Percentiles rank a stretch among this genome's conserved stretches.
Evolutionary conservation across 352 stramenopile genomes (phyloP).

Genomic region (Pythium apleroticum): DNA sequence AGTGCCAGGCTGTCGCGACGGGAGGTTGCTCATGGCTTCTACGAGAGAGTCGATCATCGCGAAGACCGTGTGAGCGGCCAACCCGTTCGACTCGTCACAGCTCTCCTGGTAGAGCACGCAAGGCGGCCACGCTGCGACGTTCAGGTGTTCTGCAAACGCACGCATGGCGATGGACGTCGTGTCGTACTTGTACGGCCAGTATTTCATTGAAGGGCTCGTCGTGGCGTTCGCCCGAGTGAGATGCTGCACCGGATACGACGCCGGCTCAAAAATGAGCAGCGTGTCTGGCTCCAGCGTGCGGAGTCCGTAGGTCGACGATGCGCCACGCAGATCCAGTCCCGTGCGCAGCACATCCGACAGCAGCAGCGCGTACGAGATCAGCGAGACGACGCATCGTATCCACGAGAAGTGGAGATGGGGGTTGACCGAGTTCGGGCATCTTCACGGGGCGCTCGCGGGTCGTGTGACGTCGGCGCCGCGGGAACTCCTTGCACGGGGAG

Average conservation of each 20-base stretch:
- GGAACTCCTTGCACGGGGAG: too few relatives aligned
- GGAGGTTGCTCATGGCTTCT: conserved; percentile 11
- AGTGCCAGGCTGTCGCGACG: neutral
- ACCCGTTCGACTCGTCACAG: conserved; percentile 5
- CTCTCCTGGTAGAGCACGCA: conserved; percentile 25
- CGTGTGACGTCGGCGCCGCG: neutral
- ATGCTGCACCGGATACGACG: neutral
- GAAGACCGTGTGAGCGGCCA: conserved; percentile 3
- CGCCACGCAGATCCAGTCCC: conserved; percentile 1
- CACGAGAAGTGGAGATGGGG: conserved; percentile 20
- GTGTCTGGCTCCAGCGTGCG: neutral
- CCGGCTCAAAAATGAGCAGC: neutral
- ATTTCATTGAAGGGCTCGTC: neutral
- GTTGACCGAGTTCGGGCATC: too few relatives aligned
- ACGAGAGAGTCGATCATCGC: conserved; percentile 27
- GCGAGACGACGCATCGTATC: conserved; percentile 14
- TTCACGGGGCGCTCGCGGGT: too few relatives aligned
- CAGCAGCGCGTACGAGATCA: conserved; percentile 25
- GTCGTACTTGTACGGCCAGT: conserved; percentile 34
- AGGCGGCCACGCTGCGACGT: conserved; percentile 15
- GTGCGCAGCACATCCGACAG: conserved; percentile 21
- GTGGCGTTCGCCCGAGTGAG: conserved; percentile 1
- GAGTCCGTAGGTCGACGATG: neutral
- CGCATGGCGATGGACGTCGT: conserved; percentile 28
- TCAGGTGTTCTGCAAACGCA: conserved; percentile 14